These are phyloP conservation scores for Pichia scutulata DNA, from an alignment of 805 yeast genomes.

Conservation along the genomic window DNA sequence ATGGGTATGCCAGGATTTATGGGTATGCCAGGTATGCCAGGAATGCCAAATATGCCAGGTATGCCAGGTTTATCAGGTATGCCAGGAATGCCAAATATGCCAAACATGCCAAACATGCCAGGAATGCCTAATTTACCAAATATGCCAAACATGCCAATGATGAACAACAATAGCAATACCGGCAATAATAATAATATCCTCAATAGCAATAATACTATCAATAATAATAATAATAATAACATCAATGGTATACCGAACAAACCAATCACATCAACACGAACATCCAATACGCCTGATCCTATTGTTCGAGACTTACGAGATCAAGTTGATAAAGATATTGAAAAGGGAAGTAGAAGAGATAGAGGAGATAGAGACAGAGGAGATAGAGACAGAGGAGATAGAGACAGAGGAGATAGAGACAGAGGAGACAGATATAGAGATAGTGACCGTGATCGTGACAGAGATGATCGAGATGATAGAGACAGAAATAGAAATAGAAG, in stretches of 20 bases:
- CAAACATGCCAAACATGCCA: slow-evolving; percentile 8
- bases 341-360: slow-evolving; percentile 13
- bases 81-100: slow-evolving; percentile 15
- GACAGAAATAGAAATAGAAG: slow-evolving; percentile 11
- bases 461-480: slow-evolving; percentile 7
- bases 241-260: slow-evolving; percentile 10
- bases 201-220: background rate
- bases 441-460: slow-evolving; percentile 2
- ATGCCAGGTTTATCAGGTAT: slow-evolving; percentile 16
- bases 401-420: slow-evolving; percentile 9
- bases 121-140: slow-evolving; percentile 17
- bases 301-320: slow-evolving; percentile 20
- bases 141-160: slow-evolving; percentile 11
- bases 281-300: slow-evolving; percentile 17
- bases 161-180: background rate
- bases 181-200: slow-evolving; percentile 6
- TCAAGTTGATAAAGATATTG: slow-evolving; percentile 23
- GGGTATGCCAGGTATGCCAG: slow-evolving; percentile 19
- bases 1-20: slow-evolving; percentile 12
- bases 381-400: slow-evolving; percentile 4
- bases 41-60: slow-evolving; percentile 12
- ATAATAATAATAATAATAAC: background rate
- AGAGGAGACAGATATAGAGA: slow-evolving; percentile 6
- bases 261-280: slow-evolving; percentile 18
- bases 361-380: slow-evolving; percentile 5